phyloP scores from a whole-genome alignment of 352 stramenopile genomes.

The Phytophthora pinifolia region DNA sequence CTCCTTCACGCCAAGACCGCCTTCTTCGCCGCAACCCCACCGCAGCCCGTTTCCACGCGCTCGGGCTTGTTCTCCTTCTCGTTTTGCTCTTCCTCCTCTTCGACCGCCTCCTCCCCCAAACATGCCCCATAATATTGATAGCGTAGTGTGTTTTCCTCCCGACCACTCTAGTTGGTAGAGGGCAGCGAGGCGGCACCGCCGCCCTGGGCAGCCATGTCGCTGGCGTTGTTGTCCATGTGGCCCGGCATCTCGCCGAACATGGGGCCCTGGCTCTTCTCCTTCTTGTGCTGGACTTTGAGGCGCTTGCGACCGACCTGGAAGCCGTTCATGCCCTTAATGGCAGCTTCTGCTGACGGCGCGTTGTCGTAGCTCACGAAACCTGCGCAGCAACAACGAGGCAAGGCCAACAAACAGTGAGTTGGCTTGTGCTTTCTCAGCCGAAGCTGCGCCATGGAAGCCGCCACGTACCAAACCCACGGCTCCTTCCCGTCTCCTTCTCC shows the following conservation, averaged over 20 bases:
- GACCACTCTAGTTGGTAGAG: conserved; percentile 35
- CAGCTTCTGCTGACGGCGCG: conserved; percentile 86
- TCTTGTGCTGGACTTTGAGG: conserved; percentile 96
- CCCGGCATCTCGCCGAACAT: conserved; percentile 71
- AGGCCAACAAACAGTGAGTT: conserved; percentile 4
- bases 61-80: conserved; percentile 25
- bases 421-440: not conserved
- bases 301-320: conserved; percentile 96
- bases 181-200: conserved; percentile 38
- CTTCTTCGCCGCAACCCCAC: conserved; percentile 17
- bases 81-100: too few species aligned
- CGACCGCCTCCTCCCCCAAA: conserved; percentile 29
- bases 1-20: conserved; percentile 4
- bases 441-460: not conserved
- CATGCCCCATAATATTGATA: conserved; percentile 43
- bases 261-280: conserved; percentile 78
- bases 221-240: conserved; percentile 50
- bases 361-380: conserved; percentile 97
- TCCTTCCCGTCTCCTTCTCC: conserved; percentile 95
- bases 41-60: conserved; percentile 12
- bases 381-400: conserved; percentile 18
- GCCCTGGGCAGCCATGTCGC: conserved; percentile 44
- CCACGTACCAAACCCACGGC: conserved; percentile 92
- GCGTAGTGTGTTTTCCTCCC: conserved; percentile 23
- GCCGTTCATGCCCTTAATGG: conserved; percentile 96